Conservation (phyloP, 2,329 filamentous ascomycete species). For the Microcyclospora pomicola region DNA sequence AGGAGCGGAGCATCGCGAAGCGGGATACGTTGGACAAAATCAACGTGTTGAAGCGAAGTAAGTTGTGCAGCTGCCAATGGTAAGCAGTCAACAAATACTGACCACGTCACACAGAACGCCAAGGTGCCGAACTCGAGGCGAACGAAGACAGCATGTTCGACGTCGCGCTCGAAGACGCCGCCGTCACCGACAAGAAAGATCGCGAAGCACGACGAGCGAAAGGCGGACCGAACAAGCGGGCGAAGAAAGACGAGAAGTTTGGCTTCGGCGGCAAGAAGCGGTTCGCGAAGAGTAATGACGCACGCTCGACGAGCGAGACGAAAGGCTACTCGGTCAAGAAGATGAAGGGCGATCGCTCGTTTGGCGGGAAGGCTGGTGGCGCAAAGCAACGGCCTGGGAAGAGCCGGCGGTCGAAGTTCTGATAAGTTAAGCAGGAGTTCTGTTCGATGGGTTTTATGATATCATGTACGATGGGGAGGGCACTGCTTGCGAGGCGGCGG, state of each 20-base stretch:
- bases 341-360: conserved; percentile 51
- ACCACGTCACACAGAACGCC: conserved; percentile 51
- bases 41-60: conserved; percentile 87
- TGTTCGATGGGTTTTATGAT: too few species aligned
- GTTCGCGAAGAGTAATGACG: conserved; percentile 80
- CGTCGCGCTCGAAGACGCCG: conserved; percentile 62
- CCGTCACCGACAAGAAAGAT: conserved; percentile 36
- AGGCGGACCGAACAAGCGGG: conserved; percentile 48
- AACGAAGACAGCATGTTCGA: conserved; percentile 86
- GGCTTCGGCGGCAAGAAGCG: conserved; percentile 95
- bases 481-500: too few species aligned
- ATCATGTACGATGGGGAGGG: too few species aligned
- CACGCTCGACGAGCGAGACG: conserved; percentile 66
- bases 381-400: conserved; percentile 26
- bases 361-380: conserved; percentile 18
- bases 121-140: conserved; percentile 52
- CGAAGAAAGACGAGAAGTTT: conserved; percentile 90
- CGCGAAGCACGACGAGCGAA: conserved; percentile 25
- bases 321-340: conserved; percentile 66
- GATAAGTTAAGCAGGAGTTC: too few species aligned
- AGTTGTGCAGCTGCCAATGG: conserved; percentile 26
- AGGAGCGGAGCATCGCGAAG: conserved; percentile 88
- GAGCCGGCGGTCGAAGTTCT: conserved; percentile 8
- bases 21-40: conserved; percentile 91
- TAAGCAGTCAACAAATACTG: conserved; percentile 6